phyloP scores from a whole-genome alignment of 257 asterid genomes.

The Striga asiatica region DNA sequence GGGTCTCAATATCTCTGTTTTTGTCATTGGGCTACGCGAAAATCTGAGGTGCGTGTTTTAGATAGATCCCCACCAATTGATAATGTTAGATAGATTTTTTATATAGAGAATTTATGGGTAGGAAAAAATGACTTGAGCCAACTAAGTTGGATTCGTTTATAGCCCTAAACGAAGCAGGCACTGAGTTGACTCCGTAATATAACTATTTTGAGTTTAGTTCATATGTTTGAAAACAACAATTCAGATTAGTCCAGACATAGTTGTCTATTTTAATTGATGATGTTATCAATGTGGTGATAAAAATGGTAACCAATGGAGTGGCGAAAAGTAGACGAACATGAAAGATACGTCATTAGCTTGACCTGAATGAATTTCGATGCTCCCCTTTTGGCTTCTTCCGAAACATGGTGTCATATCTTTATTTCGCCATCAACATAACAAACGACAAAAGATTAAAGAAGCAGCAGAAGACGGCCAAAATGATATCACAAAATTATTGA shows the following conservation, averaged over 20 bases:
- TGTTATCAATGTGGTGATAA: not conserved
- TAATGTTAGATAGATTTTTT: too few relatives aligned
- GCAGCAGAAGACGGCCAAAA: not conserved
- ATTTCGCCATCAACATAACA: not conserved
- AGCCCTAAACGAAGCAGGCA: too few relatives aligned
- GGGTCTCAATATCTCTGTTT: not conserved
- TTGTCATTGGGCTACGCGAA: not conserved
- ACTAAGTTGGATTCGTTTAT: too few relatives aligned
- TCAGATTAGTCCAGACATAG: too few relatives aligned
- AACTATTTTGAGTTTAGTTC: too few relatives aligned
- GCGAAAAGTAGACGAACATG: not conserved
- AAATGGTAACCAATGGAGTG: not conserved
- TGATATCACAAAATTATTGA: slow-evolving; percentile 6
- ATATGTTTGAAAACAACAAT: not conserved
- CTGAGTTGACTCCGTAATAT: too few relatives aligned
- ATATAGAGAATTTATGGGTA: too few relatives aligned
- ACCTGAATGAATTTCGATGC: not conserved
- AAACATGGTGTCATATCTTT: not conserved
- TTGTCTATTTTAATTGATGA: too few relatives aligned
- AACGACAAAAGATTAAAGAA: not conserved
- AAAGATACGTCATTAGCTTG: not conserved
- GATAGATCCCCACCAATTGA: not conserved
- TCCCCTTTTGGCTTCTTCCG: not conserved
- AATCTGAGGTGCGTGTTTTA: not conserved
- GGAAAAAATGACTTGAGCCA: not conserved